A percentile compares a stretch with the other conserved stretches of the same genome.
Evolutionary conservation across 768 basidiomycete species (phyloP).

Genomic region (Gymnopilus junonius): DNA sequence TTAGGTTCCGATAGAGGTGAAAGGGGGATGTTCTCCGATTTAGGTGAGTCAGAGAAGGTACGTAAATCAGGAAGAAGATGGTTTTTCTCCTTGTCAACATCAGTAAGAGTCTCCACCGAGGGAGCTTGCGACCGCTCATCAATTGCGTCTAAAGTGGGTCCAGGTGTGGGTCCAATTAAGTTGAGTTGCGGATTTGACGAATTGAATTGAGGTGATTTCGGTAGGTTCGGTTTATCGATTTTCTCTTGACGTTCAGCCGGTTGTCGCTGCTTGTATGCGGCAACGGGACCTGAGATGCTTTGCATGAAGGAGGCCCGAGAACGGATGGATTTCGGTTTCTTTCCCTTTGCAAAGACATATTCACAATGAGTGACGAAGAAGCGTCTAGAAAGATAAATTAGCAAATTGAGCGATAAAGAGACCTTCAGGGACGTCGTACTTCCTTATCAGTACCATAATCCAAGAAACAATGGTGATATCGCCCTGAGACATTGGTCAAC

Average conservation of each 20-base stretch:
- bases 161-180: not conserved
- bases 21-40: constrained; percentile 12
- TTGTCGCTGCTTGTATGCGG: constrained; percentile 20
- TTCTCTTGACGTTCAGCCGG: constrained; percentile 19
- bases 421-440: constrained; percentile 33
- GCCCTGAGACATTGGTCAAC: constrained; percentile 32
- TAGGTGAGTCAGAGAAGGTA: constrained; percentile 26
- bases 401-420: not conserved
- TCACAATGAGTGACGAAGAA: constrained; percentile 49
- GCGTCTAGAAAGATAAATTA: constrained; percentile 30
- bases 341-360: constrained; percentile 36
- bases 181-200: not conserved
- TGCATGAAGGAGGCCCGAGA: constrained; percentile 34
- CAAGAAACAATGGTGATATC: constrained; percentile 59
- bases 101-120: not conserved
- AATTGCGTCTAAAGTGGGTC: not conserved
- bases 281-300: constrained; percentile 38
- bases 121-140: not conserved
- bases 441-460: constrained; percentile 69
- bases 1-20: constrained; percentile 4
- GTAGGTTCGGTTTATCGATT: not conserved
- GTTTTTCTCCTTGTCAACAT: not conserved
- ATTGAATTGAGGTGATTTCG: not conserved
- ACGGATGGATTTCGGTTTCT: constrained; percentile 16
- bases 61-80: constrained; percentile 10